Conservation (phyloP, 345 rosid genomes). For the Erysimum cheiranthoides region DNA sequence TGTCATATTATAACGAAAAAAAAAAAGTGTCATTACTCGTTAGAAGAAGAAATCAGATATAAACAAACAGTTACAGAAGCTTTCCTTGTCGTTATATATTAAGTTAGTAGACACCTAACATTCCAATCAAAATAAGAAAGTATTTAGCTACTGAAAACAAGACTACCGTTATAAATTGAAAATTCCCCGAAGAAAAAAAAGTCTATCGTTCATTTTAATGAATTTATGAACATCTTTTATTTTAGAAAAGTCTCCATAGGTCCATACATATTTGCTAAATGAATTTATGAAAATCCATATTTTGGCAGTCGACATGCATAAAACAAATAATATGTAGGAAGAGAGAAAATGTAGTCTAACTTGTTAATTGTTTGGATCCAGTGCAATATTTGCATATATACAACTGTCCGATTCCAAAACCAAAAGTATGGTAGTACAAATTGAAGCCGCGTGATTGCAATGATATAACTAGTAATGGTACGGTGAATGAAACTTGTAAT, state of each 20-base stretch:
- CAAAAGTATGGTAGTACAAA: conserved; percentile 20
- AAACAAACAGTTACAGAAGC: not conserved
- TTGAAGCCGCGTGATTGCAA: conserved; percentile 35
- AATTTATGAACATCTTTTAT: not conserved
- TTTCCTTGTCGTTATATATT: conserved; percentile 1
- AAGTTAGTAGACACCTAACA: conserved; percentile 12
- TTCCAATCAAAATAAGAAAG: conserved; percentile 18
- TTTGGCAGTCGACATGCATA: not conserved
- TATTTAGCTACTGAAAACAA: conserved; percentile 16
- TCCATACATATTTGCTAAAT: too few species aligned
- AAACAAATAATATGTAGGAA: not conserved
- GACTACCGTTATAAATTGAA: conserved; percentile 4
- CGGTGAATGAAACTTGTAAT: conserved; percentile 14
- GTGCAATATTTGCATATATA: not conserved
- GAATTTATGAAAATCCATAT: not conserved
- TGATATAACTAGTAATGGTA: conserved; percentile 10
- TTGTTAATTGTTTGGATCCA: conserved; percentile 5
- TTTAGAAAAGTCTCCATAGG: too few species aligned
- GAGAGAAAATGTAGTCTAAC: not conserved
- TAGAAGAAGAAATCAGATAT: not conserved
- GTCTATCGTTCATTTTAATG: not conserved
- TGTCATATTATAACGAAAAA: not conserved
- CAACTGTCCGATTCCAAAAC: conserved; percentile 42
- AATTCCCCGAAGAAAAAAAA: not conserved
- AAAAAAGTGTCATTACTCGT: not conserved